Conservation (phyloP, 345 rosid genomes). For the Zanthoxylum bungeanum region DNA sequence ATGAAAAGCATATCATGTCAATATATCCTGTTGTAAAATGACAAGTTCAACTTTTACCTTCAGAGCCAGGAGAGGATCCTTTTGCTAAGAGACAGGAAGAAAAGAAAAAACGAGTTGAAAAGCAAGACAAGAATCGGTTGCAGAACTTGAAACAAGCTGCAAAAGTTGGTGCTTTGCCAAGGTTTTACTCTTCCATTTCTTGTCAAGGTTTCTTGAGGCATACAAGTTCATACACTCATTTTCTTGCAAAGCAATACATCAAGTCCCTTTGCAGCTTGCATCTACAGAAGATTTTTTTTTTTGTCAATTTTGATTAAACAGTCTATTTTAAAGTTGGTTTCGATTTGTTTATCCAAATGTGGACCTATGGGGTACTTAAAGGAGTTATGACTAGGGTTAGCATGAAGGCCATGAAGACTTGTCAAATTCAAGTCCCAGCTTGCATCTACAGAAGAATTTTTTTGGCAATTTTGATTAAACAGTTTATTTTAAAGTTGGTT, state of each 20-base stretch:
- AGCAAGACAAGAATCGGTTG: slow-evolving; percentile 66
- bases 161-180: slow-evolving; percentile 85
- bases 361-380: too few relatives aligned
- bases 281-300: not conserved
- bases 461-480: not conserved
- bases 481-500: not conserved
- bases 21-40: not conserved
- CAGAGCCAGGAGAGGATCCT: slow-evolving; percentile 88
- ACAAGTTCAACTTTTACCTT: not conserved
- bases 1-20: not conserved
- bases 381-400: not conserved
- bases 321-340: not conserved
- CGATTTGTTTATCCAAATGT: not conserved
- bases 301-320: not conserved
- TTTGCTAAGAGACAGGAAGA: slow-evolving; percentile 76
- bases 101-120: slow-evolving; percentile 70
- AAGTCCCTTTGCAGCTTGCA: not conserved
- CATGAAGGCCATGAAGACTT: not conserved
- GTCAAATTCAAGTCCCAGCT: not conserved
- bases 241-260: not conserved
- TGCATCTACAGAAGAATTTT: not conserved
- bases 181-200: slow-evolving; percentile 34
- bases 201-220: not conserved
- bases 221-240: not conserved
- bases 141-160: slow-evolving; percentile 76